Evolutionary conservation across 169 alveolate species (phyloP).

Genomic region (Plasmodium yoelii): DNA sequence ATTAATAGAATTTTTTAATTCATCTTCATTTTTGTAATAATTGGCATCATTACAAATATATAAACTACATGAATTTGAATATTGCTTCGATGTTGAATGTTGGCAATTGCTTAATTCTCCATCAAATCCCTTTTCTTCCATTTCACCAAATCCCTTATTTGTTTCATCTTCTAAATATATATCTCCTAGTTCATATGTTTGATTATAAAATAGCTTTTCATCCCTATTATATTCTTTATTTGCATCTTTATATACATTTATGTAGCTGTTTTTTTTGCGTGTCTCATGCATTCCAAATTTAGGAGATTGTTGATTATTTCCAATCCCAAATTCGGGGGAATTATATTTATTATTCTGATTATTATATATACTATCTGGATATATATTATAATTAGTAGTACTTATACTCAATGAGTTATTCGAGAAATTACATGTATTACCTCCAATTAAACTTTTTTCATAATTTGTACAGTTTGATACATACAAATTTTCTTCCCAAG

Average conservation of each 20-base stretch:
- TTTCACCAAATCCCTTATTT: neutral
- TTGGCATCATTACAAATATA: neutral
- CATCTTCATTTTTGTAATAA: constrained; percentile 16
- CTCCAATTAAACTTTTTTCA: constrained; percentile 41
- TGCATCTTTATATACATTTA: neutral
- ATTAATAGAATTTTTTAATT: constrained; percentile 6
- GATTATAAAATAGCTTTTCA: neutral
- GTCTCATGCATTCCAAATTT: constrained; percentile 40
- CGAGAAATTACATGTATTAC: constrained; percentile 27
- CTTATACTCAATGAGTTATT: constrained; percentile 31
- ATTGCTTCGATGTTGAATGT: neutral
- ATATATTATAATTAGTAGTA: constrained; percentile 22
- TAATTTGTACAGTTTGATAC: constrained; percentile 18
- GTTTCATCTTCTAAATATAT: constrained; percentile 1
- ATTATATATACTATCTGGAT: constrained; percentile 22
- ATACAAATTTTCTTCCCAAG: neutral
- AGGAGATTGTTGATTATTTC: constrained; percentile 52
- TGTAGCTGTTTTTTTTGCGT: neutral
- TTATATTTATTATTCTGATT: constrained; percentile 22
- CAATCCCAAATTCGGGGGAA: constrained; percentile 50
- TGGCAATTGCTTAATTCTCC: constrained; percentile 2
- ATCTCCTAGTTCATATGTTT: neutral
- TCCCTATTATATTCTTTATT: neutral
- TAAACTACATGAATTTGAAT: neutral
- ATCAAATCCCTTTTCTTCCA: neutral